phyloP scores from a whole-genome alignment of 345 rosid species.

The Toxicodendron radicans region DNA sequence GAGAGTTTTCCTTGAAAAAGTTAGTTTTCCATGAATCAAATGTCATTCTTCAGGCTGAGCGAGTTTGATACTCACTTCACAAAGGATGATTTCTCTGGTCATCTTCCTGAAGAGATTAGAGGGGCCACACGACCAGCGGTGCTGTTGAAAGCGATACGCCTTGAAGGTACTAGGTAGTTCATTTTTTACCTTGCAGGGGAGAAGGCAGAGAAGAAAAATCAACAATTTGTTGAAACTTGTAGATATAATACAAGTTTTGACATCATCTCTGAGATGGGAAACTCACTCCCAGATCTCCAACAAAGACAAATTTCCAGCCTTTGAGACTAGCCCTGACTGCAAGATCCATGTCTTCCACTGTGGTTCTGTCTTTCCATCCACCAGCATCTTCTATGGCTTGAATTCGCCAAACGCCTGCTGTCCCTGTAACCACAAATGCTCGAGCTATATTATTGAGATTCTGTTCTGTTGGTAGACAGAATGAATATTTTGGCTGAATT shows the following conservation, averaged over 20 bases:
- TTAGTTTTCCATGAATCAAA: not conserved
- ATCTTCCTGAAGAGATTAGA: constrained; percentile 59
- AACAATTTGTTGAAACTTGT: not conserved
- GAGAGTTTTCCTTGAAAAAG: not conserved
- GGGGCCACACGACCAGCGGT: constrained; percentile 63
- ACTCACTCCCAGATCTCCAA: constrained; percentile 42
- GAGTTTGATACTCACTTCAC: constrained; percentile 27
- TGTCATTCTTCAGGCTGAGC: not conserved
- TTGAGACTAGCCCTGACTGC: constrained; percentile 56
- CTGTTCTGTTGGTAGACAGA: not conserved
- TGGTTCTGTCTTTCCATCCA: constrained; percentile 63
- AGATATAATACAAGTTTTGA: not conserved
- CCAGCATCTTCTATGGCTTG: constrained; percentile 51
- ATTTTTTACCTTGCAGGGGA: constrained; percentile 37
- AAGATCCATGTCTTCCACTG: constrained; percentile 65
- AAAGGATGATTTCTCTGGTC: constrained; percentile 46
- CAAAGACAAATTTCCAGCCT: constrained; percentile 55
- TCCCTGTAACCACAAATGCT: constrained; percentile 28
- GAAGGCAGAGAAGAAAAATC: not conserved
- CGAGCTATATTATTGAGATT: not conserved
- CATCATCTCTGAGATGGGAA: not conserved
- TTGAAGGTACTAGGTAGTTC: constrained; percentile 65
- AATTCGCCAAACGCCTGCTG: constrained; percentile 56
- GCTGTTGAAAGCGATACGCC: constrained; percentile 51
- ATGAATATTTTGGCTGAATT: not conserved